A percentile compares a stretch with the other conserved stretches of the same genome.
These are phyloP conservation scores for Diaporthe citri DNA, from an alignment of 2,329 filamentous ascomycete species.

Conservation along the genomic window DNA sequence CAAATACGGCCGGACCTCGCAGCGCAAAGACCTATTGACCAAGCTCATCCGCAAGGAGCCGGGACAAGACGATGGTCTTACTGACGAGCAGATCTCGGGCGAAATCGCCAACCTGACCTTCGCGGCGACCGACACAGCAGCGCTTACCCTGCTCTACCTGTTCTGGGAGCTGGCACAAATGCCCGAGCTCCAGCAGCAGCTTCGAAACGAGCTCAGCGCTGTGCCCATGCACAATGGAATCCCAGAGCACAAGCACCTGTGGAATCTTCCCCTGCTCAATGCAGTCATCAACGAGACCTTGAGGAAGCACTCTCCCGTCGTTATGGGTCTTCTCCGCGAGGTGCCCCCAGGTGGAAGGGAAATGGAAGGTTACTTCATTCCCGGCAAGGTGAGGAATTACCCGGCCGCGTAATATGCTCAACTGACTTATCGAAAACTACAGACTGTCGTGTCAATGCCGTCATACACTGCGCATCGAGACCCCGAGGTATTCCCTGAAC, in stretches of 20 bases:
- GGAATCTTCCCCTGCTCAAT: slow-evolving; percentile 4
- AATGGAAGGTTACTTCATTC: background rate
- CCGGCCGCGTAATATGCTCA: background rate
- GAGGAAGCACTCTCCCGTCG: slow-evolving; percentile 7
- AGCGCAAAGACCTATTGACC: background rate
- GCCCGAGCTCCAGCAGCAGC: slow-evolving; percentile 1
- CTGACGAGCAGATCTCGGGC: slow-evolving; percentile 11
- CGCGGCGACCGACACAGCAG: slow-evolving; percentile 2
- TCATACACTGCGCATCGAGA: background rate
- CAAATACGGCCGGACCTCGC: slow-evolving; percentile 7
- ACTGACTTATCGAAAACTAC: background rate
- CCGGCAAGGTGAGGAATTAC: background rate
- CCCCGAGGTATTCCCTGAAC: background rate
- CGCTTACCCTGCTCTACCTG: background rate
- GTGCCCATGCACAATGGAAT: background rate
- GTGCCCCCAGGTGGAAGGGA: background rate
- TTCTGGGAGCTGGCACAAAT: slow-evolving; percentile 16
- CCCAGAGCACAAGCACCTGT: slow-evolving; percentile 11
- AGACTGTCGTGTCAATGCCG: slow-evolving; percentile 14
- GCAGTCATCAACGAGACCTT: slow-evolving; percentile 3
- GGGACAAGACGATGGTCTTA: background rate
- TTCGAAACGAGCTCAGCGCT: background rate
- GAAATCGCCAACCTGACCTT: slow-evolving; percentile 14
- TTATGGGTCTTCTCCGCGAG: slow-evolving; percentile 14
- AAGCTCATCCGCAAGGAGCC: slow-evolving; percentile 17